phyloP scores from a whole-genome alignment of 1,139 yeast species.

The Scheffersomyces stambukii region DNA sequence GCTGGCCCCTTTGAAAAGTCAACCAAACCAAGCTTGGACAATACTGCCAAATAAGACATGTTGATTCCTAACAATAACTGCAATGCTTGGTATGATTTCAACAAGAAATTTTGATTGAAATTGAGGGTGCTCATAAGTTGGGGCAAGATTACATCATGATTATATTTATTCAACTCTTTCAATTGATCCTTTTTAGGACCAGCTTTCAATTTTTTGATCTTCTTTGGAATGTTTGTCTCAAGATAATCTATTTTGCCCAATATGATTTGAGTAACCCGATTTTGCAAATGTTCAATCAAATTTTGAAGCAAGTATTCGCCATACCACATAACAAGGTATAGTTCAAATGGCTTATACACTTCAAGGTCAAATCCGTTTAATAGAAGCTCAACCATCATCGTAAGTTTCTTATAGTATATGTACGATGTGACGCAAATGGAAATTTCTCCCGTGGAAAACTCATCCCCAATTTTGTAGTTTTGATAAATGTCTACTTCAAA shows the following conservation, averaged over 20 bases:
- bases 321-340: constrained; percentile 66
- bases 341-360: constrained; percentile 70
- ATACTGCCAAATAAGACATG: constrained; percentile 17
- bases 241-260: constrained; percentile 30
- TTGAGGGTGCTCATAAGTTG: constrained; percentile 14
- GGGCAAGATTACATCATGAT: constrained; percentile 21
- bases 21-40: constrained; percentile 21
- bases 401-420: constrained; percentile 61
- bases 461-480: constrained; percentile 31
- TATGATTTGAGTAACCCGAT: constrained; percentile 37
- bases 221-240: constrained; percentile 35
- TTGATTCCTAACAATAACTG: constrained; percentile 27
- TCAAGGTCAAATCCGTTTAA: constrained; percentile 76
- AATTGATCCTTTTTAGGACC: constrained; percentile 36
- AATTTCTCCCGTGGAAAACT: constrained; percentile 20
- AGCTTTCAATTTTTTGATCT: constrained; percentile 47
- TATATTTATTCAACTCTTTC: constrained; percentile 18
- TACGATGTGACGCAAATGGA: constrained; percentile 62
- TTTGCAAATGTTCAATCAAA: constrained; percentile 44
- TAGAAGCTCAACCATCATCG: constrained; percentile 66
- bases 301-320: constrained; percentile 49
- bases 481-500: constrained; percentile 42
- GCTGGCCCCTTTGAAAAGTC: constrained; percentile 33
- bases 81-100: constrained; percentile 35
- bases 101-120: constrained; percentile 16